Percentiles rank a stretch among this genome's conserved stretches.
phyloP scores from a whole-genome alignment of 331 rosid species.

The Malus hybrid region DNA sequence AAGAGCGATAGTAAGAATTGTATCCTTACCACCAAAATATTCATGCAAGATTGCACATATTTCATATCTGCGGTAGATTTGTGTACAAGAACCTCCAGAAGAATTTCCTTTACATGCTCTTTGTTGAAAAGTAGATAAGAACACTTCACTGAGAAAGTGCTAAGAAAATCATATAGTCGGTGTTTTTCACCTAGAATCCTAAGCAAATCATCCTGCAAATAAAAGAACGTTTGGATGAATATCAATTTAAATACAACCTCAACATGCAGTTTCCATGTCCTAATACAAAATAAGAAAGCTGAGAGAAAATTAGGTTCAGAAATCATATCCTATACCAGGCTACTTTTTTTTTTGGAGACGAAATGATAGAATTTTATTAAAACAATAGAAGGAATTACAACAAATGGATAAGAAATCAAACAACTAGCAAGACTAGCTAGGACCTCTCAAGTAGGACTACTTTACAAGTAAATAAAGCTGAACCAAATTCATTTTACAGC shows the following conservation, averaged over 20 bases:
- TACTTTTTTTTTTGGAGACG: too few relatives aligned
- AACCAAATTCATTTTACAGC: too few relatives aligned
- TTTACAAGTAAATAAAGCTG: too few relatives aligned
- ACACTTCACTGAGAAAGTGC: slow-evolving; percentile 66
- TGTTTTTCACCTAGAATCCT: slow-evolving; percentile 87
- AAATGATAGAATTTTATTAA: too few relatives aligned
- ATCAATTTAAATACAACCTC: slow-evolving; percentile 13
- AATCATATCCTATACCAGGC: not conserved
- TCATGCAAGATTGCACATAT: slow-evolving; percentile 50
- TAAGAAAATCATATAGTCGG: slow-evolving; percentile 73
- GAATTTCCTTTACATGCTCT: slow-evolving; percentile 80
- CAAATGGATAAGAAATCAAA: too few relatives aligned
- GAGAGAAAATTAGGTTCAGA: not conserved
- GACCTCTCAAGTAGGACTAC: too few relatives aligned
- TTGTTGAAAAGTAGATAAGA: slow-evolving; percentile 86
- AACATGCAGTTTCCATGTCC: slow-evolving; percentile 10
- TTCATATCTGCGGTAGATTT: slow-evolving; percentile 46
- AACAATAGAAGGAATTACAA: too few relatives aligned
- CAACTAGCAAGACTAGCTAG: too few relatives aligned
- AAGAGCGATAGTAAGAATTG: slow-evolving; percentile 7
- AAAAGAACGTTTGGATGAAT: slow-evolving; percentile 6
- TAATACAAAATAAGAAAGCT: not conserved
- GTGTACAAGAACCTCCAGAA: slow-evolving; percentile 48
- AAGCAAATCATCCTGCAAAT: slow-evolving; percentile 74
- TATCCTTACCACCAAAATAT: slow-evolving; percentile 79